phyloP scores from a whole-genome alignment of 805 yeast species.

The Suhomyces sp. region DNA sequence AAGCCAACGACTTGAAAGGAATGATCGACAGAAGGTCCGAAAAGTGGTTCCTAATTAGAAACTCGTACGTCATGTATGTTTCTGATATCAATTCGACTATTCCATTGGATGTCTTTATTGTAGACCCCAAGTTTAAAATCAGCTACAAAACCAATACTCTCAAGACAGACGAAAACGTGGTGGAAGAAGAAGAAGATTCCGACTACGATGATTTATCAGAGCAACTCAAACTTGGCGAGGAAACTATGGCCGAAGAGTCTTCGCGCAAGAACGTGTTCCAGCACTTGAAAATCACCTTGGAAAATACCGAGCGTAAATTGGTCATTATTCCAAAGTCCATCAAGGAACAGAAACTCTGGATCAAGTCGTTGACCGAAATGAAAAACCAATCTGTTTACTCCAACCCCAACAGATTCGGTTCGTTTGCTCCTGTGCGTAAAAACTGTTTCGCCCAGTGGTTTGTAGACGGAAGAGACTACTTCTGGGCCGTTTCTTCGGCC shows the following conservation, averaged over 20 bases:
- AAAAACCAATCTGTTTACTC: constrained; percentile 69
- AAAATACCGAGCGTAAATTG: constrained; percentile 75
- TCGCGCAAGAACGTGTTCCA: constrained; percentile 48
- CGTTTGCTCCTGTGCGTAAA: constrained; percentile 89
- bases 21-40: constrained; percentile 89
- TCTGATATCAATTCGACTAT: constrained; percentile 83
- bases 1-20: constrained; percentile 70
- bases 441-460: constrained; percentile 93
- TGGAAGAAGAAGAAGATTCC: constrained; percentile 37
- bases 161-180: constrained; percentile 10
- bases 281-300: constrained; percentile 51
- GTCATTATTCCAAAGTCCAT: constrained; percentile 67
- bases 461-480: constrained; percentile 94
- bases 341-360: constrained; percentile 69
- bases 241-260: constrained; percentile 18
- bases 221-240: constrained; percentile 23
- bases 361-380: constrained; percentile 69
- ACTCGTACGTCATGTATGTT: constrained; percentile 80
- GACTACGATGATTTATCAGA: constrained; percentile 43
- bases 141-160: constrained; percentile 43
- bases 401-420: constrained; percentile 67
- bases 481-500: constrained; percentile 94
- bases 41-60: constrained; percentile 88
- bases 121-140: constrained; percentile 73
- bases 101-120: constrained; percentile 85